Base-by-base conservation (phyloP, 1,284 basidiomycete species). In the Cutaneotrichosporon sp. region DNA sequence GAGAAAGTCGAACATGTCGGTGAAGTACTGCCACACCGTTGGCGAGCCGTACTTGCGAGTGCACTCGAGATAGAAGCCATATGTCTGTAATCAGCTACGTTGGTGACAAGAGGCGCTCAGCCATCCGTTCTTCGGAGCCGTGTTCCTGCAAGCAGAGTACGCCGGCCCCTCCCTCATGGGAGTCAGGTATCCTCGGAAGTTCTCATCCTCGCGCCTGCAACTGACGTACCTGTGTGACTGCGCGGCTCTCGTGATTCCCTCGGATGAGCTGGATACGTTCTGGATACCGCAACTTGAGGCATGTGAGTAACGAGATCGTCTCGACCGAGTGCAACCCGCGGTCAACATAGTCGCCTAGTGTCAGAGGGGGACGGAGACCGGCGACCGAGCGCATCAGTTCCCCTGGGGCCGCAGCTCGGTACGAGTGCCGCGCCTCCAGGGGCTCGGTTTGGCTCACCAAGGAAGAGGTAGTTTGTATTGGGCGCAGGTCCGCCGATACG, bases 1-100 rank as follows among this genome's bases (percentile, higher is more conserved):
- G 69, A 99, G 82, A 81, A 96, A 99, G 84, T 99, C 97, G 81
- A 99, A 99, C 97, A 99, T 98, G 83, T 99, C 97, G 66, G 97
- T 99, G 76, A 99, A 99, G 81, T 98, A 98, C 46, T 92, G 95
- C 97, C 97, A 99, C 47, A 98, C 96, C 72, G 92, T 90, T 31
- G 94, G 88, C 4, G 90, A 90, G 64, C 95, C 96, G 76, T 99
- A 99, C 83, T 99, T 99, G 58, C 96, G 87, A 50, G 94, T 89
- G 76, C 97, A 99, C 85, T 99, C 97, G 38, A 93, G 91, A 81
- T 99, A 99, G 83, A 99, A 99, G 16, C 97, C 97, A 77, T 99
- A 99, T 21, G 94, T 97, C 93, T 99, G 80, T 0, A 5, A 50
- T 70, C 58, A 67, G 67, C n/a, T 14, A 10, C 5, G 22, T 9